Percentiles rank a stretch among this genome's conserved stretches.
phyloP scores from a whole-genome alignment of 139 green algal genomes.

The Coelastrella sp. region DNA sequence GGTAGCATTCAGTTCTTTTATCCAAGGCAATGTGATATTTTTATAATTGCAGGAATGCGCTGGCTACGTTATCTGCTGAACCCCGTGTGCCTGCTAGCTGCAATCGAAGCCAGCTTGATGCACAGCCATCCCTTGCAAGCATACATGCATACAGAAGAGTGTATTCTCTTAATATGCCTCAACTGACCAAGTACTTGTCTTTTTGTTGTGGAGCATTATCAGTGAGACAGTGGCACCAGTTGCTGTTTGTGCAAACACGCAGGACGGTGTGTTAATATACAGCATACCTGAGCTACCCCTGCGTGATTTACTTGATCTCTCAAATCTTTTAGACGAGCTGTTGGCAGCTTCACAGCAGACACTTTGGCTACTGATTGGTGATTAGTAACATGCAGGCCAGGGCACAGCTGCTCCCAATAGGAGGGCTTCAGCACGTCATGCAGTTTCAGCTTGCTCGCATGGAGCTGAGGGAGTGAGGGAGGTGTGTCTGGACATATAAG shows the following conservation, averaged over 20 bases:
- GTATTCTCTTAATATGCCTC: no score
- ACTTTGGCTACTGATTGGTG: not conserved
- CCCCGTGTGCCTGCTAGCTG: no score
- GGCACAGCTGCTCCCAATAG: conserved; percentile 49
- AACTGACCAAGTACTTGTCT: no score
- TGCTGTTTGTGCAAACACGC: not conserved
- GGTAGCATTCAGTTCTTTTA: no score
- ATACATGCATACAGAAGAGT: no score
- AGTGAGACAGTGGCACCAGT: no score
- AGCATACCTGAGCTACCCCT: conserved; percentile 49
- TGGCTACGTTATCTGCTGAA: no score
- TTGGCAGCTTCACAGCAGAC: conserved; percentile 3
- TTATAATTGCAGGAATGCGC: no score
- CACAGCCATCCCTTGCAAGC: no score
- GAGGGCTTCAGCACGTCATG: not conserved
- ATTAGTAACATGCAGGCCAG: conserved; percentile 42
- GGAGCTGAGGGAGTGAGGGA: not conserved
- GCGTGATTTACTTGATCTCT: conserved; percentile 44
- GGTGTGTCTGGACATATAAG: not conserved
- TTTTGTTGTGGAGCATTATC: no score
- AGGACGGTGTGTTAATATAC: not conserved
- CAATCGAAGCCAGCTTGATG: no score
- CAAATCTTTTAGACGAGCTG: not conserved
- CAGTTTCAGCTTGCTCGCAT: conserved; percentile 26
- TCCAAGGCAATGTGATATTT: no score